phyloP scores from a whole-genome alignment of 148 eudicot species.

The Heliamphora exappendiculata region DNA sequence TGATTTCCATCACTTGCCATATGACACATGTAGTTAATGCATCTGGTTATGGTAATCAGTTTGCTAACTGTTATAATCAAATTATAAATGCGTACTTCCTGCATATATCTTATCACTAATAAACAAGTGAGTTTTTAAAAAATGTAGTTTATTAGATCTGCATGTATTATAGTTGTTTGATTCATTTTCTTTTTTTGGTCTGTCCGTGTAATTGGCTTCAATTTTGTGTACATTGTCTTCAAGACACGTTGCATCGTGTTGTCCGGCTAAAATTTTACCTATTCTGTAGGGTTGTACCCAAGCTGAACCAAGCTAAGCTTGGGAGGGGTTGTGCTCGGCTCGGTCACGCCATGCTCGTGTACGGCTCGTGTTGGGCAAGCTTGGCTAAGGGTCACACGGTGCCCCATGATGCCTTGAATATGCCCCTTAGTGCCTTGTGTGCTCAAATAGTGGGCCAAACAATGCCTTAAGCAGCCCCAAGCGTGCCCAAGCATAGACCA shows the following conservation, averaged over 20 bases:
- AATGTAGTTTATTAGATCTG: not conserved
- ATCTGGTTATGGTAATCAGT: not conserved
- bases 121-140: too few species aligned
- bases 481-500: too few species aligned
- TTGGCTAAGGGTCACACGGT: too few species aligned
- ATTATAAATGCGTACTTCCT: not conserved
- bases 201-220: conserved; percentile 16
- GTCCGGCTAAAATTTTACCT: not conserved
- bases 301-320: conserved; percentile 1
- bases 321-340: not conserved
- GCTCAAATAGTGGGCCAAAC: too few species aligned
- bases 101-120: too few species aligned
- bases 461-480: too few species aligned
- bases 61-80: not conserved
- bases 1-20: not conserved
- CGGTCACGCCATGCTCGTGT: not conserved
- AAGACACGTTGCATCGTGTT: conserved; percentile 11
- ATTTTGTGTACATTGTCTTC: conserved; percentile 3
- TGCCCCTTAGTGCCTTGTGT: too few species aligned
- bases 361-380: not conserved
- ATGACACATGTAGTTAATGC: not conserved
- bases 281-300: not conserved
- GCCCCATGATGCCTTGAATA: too few species aligned
- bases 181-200: conserved; percentile 8
- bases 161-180: conserved; percentile 4